Evolutionary conservation across 345 rosid genomes (phyloP), one percentile per base, ranked within the genome.

Genomic region (Rubroshorea leprosula): DNA sequence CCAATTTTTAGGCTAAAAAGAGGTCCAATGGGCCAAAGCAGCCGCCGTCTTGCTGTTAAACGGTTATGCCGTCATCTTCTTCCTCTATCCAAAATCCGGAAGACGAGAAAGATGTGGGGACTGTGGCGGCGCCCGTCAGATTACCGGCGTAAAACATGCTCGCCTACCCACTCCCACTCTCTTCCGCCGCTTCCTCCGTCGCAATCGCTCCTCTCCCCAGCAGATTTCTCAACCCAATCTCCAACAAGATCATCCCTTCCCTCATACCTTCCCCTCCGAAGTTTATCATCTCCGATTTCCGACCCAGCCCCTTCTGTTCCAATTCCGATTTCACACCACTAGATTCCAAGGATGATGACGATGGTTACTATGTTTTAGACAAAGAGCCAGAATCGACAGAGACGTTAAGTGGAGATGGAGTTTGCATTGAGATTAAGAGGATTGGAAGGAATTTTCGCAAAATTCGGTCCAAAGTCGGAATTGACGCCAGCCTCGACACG

Each of bases 381-480:
- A 80, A 57, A 27, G 74, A 66, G 11, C 5, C 41, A 1, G 41
- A 35, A 6, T 35, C 41, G 26, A 68, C 71, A 27, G 65, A 62
- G n/a, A 57, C 65, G 7, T 17, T 76, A 2, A 50, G 54, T 6
- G 84, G 76, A 17, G 90, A 84, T 62, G 90, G 84, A 13, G 71
- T 84, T 24, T 58, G 50, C 26, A 78, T 83, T 2, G 86, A 76
- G 69, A 65, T 92, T 17, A 67, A 70, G 74, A 89, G 76, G 62
- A 78, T 80, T 10, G 91, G 82, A 46, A 75, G 58, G 45, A 86
- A 79, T 64, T 80, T 85, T 6, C 71, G 99, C 54, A 78, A 85
- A 54, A 83, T 92, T 55, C 75, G 84, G 54, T 83, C 98, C 49
- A 81, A 72, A 62, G 71, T 92, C 57, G 83, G 73, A 9, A 80